phyloP scores from a whole-genome alignment of 139 green algal species.

The Chlamydomonas schloesseri region DNA sequence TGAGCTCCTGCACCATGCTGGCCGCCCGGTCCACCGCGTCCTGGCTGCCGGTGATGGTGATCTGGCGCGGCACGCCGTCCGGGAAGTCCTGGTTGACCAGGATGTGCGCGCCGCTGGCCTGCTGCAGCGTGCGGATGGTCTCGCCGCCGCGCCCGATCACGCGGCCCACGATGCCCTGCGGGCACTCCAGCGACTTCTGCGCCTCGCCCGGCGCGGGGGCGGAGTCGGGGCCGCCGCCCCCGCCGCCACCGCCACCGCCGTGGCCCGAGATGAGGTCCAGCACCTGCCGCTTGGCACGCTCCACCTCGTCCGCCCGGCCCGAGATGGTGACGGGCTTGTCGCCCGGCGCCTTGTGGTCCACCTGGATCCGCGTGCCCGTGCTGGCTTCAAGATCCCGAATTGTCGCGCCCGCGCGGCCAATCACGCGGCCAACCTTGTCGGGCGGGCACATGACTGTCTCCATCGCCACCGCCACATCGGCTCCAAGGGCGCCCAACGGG shows the following conservation, averaged over 20 bases:
- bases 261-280: slow-evolving; percentile 53
- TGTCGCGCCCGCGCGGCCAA: slow-evolving; percentile 88
- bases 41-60: slow-evolving; percentile 78
- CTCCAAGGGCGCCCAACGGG: no score
- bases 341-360: slow-evolving; percentile 78
- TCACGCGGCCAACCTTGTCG: slow-evolving; percentile 87
- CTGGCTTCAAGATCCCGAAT: slow-evolving; percentile 86
- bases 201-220: slow-evolving; percentile 15
- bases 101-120: slow-evolving; percentile 87
- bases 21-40: slow-evolving; percentile 75
- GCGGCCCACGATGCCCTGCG: slow-evolving; percentile 87
- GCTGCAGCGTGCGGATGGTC: slow-evolving; percentile 97
- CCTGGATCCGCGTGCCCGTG: slow-evolving; percentile 80
- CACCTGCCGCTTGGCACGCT: slow-evolving; percentile 65
- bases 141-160: slow-evolving; percentile 96
- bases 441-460: slow-evolving; percentile 26
- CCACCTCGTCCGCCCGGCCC: slow-evolving; percentile 62
- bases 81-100: slow-evolving; percentile 74
- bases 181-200: slow-evolving; percentile 75
- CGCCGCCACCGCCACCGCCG: background rate
- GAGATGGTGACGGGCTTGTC: slow-evolving; percentile 84
- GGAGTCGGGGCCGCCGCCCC: slow-evolving; percentile 20
- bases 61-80: slow-evolving; percentile 63
- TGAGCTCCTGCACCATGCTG: slow-evolving; percentile 89
- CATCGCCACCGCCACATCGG: background rate